phyloP scores from a whole-genome alignment of 352 stramenopile species.

The Thalassiosira sp. region DNA sequence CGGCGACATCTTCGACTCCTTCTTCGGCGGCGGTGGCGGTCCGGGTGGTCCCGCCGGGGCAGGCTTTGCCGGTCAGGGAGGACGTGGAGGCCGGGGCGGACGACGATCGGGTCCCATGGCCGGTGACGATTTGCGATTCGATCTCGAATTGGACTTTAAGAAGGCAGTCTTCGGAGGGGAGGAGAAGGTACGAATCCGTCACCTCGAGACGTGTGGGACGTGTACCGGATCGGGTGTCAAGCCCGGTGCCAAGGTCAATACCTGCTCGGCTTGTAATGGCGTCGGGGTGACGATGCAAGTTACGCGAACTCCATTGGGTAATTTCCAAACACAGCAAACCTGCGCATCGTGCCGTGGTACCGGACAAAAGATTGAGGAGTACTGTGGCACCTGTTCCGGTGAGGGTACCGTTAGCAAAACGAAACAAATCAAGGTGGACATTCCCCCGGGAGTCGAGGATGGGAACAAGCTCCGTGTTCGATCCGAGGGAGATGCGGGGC shows the following conservation, averaged over 20 bases:
- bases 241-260: slow-evolving; percentile 79
- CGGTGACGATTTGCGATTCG: slow-evolving; percentile 82
- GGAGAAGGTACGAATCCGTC: slow-evolving; percentile 82
- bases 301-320: slow-evolving; percentile 84
- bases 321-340: slow-evolving; percentile 86
- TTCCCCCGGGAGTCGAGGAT: slow-evolving; percentile 84
- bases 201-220: slow-evolving; percentile 81
- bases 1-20: slow-evolving; percentile 84
- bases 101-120: slow-evolving; percentile 58
- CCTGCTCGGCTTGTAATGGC: slow-evolving; percentile 76
- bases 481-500: slow-evolving; percentile 85
- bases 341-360: slow-evolving; percentile 83
- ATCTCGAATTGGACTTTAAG: slow-evolving; percentile 84
- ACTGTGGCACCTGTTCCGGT: slow-evolving; percentile 85
- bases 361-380: slow-evolving; percentile 85
- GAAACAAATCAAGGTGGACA: slow-evolving; percentile 87
- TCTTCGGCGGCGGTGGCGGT: slow-evolving; percentile 81
- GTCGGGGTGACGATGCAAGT: slow-evolving; percentile 81
- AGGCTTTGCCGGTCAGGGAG: slow-evolving; percentile 37
- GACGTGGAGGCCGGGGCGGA: slow-evolving; percentile 34
- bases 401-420: slow-evolving; percentile 84
- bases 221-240: slow-evolving; percentile 81
- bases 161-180: slow-evolving; percentile 83
- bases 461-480: slow-evolving; percentile 86
- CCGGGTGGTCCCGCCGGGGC: slow-evolving; percentile 20